Conservation (phyloP, 495 filamentous ascomycete genomes). For the Hyphodiscus hymeniophilus region DNA sequence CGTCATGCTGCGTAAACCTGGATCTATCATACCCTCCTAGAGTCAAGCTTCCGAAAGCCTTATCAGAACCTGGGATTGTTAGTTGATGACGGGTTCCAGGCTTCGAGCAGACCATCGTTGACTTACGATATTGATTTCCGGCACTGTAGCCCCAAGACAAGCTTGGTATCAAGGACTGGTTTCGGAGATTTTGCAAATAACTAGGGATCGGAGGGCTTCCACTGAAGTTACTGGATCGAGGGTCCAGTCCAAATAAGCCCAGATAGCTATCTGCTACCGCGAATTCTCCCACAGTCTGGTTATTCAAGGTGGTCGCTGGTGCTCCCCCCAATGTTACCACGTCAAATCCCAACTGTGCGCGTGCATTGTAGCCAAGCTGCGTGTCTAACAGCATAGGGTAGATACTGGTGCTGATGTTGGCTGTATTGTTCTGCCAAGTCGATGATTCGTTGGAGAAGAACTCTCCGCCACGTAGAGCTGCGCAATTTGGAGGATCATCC, state of each 20-base stretch:
- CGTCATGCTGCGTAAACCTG: too few relatives aligned
- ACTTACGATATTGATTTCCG: constrained; percentile 36
- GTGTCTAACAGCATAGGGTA: constrained; percentile 26
- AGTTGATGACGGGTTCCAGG: too few relatives aligned
- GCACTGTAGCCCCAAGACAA: constrained; percentile 47
- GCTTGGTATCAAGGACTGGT: constrained; percentile 41
- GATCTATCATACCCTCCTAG: too few relatives aligned
- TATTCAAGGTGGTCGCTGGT: constrained; percentile 30
- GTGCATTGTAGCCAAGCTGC: constrained; percentile 32
- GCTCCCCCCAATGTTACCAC: constrained; percentile 38
- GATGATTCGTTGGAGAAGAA: constrained; percentile 19
- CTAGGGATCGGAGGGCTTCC: constrained; percentile 30
- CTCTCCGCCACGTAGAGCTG: constrained; percentile 22
- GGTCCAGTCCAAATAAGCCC: constrained; percentile 43
- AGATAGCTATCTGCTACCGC: constrained; percentile 1
- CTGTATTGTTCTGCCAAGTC: constrained; percentile 7
- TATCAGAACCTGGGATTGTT: too few relatives aligned
- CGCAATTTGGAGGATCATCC: constrained; percentile 20
- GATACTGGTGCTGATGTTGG: constrained; percentile 3
- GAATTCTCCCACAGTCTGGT: constrained; percentile 34
- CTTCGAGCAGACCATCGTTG: too few relatives aligned
- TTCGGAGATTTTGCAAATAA: constrained; percentile 37
- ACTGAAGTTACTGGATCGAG: constrained; percentile 38
- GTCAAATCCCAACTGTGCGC: constrained; percentile 41
- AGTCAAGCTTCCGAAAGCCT: too few relatives aligned